These are phyloP conservation scores for Penicillium psychrofluorescens DNA, from an alignment of 495 filamentous ascomycete genomes.

Conservation along the genomic window DNA sequence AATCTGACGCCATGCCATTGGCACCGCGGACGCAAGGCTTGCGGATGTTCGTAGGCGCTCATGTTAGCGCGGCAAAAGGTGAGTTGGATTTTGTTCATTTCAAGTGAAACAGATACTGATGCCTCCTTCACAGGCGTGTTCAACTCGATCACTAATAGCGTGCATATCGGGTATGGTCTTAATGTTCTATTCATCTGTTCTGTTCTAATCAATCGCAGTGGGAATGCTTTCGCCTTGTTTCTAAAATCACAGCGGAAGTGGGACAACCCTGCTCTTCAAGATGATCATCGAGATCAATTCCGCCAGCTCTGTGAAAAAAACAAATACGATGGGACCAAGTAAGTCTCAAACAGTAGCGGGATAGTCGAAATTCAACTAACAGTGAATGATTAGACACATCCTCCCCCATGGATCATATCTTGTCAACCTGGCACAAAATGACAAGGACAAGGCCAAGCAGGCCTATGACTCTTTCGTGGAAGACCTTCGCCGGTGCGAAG, in stretches of 20 bases:
- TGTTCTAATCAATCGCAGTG: slow-evolving; percentile 37
- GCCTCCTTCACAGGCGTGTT: slow-evolving; percentile 58
- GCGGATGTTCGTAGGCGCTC: slow-evolving; percentile 83
- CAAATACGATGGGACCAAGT: slow-evolving; percentile 60
- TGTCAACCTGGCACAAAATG: slow-evolving; percentile 85
- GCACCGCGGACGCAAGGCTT: slow-evolving; percentile 59
- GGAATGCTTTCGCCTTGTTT: slow-evolving; percentile 89
- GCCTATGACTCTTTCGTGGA: slow-evolving; percentile 83
- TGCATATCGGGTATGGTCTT: slow-evolving; percentile 56
- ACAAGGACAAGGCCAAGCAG: slow-evolving; percentile 72
- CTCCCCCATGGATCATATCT: slow-evolving; percentile 94
- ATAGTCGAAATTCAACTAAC: not conserved
- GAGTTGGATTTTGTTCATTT: slow-evolving; percentile 8
- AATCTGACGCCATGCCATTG: slow-evolving; percentile 52
- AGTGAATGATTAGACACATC: slow-evolving; percentile 43
- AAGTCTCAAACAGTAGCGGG: slow-evolving; percentile 3
- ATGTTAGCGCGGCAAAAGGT: slow-evolving; percentile 86
- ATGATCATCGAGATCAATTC: slow-evolving; percentile 62
- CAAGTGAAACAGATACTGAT: no score
- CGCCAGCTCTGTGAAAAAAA: slow-evolving; percentile 57
- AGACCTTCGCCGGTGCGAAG: slow-evolving; percentile 80
- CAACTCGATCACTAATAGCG: slow-evolving; percentile 73
- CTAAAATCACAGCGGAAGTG: slow-evolving; percentile 94
- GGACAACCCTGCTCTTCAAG: slow-evolving; percentile 70
- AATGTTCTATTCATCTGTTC: not conserved